Evolutionary conservation across 805 yeast genomes (phyloP), one percentile per base, ranked within the genome.

Genomic region (Cyberlindnera maritima): DNA sequence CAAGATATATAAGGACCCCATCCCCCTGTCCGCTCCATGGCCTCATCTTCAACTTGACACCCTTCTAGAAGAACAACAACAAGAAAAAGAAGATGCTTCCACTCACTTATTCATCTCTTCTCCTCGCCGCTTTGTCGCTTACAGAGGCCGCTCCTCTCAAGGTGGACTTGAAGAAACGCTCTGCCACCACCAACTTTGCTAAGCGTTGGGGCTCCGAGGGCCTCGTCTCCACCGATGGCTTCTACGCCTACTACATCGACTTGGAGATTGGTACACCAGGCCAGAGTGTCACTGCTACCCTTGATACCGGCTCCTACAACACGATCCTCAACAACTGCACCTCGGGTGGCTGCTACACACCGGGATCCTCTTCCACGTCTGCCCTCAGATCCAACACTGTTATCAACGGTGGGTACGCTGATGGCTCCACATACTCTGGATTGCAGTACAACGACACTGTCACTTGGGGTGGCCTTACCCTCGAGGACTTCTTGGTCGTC

Each of bases 231-330:
- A 12, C 39, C 3, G 4, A 34, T n/a, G 44, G 42, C 5, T 44
- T 33, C 38, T 43, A 39, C 39, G 15, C 23, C 19, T 49, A 26
- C 31, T 20, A 36, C 5, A 45, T 41, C 11, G 36, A 36, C 2
- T 17, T 57, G 20, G 39, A 31, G 12, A 18, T 52, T 26, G 60
- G 60, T 10, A 40, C 52, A 11, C 60, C 60, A 12, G 42, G 49
- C 10, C 57, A 53, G 38, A 20, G 21, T 3, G 19, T 54, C 6
- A 15, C 19, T 13, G 56, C 36, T 14, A 18, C 31, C 1, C 37
- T 57, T n/a, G 60, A 57, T 37, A 55, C 59, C 4, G 60, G 60
- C 9, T 57, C 60, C 8, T 41, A 25, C 34, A 44, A 44, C 28
- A 37, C 54, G 12, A 26, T 35, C n/a, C 41, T 44, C 11, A 31